Evolutionary conservation across 2,329 filamentous ascomycete species (phyloP), one percentile per base, ranked within the genome.

Genomic region (Hymenoscyphus fructigenus): DNA sequence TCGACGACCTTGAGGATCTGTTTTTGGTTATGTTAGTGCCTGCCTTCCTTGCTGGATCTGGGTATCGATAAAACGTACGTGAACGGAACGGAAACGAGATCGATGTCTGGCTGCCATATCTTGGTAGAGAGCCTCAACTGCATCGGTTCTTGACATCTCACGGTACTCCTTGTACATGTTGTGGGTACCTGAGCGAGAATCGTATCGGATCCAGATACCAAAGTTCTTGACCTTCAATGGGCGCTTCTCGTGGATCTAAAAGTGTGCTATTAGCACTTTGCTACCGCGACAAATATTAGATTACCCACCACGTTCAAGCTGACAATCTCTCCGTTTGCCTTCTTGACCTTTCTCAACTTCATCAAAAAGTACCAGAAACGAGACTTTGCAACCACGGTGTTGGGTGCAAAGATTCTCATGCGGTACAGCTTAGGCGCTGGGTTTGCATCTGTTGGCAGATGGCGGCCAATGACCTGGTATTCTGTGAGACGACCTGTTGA

Each of bases 131-230:
- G 94, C 84, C 84, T 98, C 91, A 78, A 98, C 94, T 74, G 95
- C 95, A 75, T 95, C 94, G 78, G 90, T 91, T 83, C 95, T 88
- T 80, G 91, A 94, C 88, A 98, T 91, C 88, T 98, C 95, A 81
- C 95, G 92, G 91, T 97, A 98, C 90, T 99, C 95, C 90, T 98
- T 98, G 92, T 99, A 99, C 95, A 99, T 99, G 91, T 99, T 99
- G 93, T 99, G 95, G 78, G 95, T 99, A 78, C 95, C 95, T 77
- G 95, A 98, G 83, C 95, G 94, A 70, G 96, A 99, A 86, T 99
- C 94, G 87, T 99, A 99, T 81, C 96, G 93, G 85, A 99, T 90
- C 96, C 96, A 99, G 89, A 99, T 90, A 82, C 95, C 95, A 82
- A 99, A 98, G 91, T 97, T 99, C 93, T 99, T 99, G 88, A 99